These are phyloP conservation scores for Pseudocercospora musae DNA, from an alignment of 2,329 filamentous ascomycete genomes.

Conservation along the genomic window DNA sequence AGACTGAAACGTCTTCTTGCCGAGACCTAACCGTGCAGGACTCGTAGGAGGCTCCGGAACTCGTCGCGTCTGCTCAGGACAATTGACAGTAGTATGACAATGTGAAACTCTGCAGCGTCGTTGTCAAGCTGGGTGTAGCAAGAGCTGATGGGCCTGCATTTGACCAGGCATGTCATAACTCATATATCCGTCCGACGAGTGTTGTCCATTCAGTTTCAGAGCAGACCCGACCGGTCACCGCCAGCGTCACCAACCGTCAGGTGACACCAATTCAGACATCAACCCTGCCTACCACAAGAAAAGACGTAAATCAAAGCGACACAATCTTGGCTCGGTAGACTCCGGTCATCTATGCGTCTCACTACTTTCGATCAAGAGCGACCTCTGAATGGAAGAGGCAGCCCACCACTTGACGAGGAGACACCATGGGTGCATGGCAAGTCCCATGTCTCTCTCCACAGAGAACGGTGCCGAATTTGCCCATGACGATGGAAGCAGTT, in stretches of 20 bases:
- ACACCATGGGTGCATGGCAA: not conserved
- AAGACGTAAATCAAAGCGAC: not conserved
- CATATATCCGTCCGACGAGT: conserved; percentile 2
- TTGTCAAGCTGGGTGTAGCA: not conserved
- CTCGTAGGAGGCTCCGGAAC: not conserved
- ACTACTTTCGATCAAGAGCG: not conserved
- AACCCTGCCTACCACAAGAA: not conserved
- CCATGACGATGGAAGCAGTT: not conserved
- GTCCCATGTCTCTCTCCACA: not conserved
- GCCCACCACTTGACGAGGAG: not conserved
- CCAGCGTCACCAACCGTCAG: not conserved
- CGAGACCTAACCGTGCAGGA: not conserved
- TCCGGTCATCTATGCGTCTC: not conserved
- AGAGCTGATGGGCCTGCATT: not conserved
- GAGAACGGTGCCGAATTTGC: not conserved
- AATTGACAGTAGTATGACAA: not conserved
- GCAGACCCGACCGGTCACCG: not conserved
- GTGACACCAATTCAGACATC: not conserved
- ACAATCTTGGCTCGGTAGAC: conserved; percentile 5
- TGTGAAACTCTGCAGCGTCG: not conserved
- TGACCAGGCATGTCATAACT: not conserved
- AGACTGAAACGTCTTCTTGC: not conserved
- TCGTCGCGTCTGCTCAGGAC: not conserved
- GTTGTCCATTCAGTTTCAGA: not conserved
- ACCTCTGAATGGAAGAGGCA: not conserved